phyloP scores from a whole-genome alignment of 441 rosid genomes.

The Gossypium davidsonii region DNA sequence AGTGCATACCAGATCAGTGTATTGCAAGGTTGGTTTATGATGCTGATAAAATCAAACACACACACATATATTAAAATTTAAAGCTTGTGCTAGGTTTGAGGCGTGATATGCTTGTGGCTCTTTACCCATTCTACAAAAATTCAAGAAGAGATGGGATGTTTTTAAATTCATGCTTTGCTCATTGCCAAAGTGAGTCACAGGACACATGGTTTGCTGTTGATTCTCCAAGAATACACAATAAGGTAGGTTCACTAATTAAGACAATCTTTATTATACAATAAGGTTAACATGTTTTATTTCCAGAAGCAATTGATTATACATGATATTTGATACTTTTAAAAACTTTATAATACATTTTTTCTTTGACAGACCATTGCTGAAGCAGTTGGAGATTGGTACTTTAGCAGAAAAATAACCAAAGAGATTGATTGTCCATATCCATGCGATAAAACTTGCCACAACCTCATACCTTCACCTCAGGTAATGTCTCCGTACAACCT shows the following conservation, averaged over 20 bases:
- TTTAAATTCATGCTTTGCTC: slow-evolving; percentile 67
- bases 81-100: slow-evolving; percentile 39
- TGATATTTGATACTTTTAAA: background rate
- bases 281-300: background rate
- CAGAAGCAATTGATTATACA: background rate
- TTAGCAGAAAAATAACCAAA: slow-evolving; percentile 37
- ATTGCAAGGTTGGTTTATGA: slow-evolving; percentile 41
- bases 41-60: no score
- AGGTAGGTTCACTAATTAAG: slow-evolving; percentile 25
- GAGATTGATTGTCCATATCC: slow-evolving; percentile 60
- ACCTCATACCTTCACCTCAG: slow-evolving; percentile 47
- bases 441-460: slow-evolving; percentile 56
- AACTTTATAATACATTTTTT: background rate
- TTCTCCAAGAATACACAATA: slow-evolving; percentile 52
- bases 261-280: no score
- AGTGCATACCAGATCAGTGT: slow-evolving; percentile 35
- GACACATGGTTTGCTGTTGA: slow-evolving; percentile 59
- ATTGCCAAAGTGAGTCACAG: slow-evolving; percentile 65
- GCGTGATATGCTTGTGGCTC: slow-evolving; percentile 43
- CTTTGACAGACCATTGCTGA: slow-evolving; percentile 46
- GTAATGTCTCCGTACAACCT: slow-evolving; percentile 9
- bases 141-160: slow-evolving; percentile 56
- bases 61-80: background rate
- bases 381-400: slow-evolving; percentile 73
- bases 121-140: slow-evolving; percentile 27